Evolutionary conservation across 495 filamentous ascomycete genomes (phyloP).

Genomic region (Lineolata rhizophorae): DNA sequence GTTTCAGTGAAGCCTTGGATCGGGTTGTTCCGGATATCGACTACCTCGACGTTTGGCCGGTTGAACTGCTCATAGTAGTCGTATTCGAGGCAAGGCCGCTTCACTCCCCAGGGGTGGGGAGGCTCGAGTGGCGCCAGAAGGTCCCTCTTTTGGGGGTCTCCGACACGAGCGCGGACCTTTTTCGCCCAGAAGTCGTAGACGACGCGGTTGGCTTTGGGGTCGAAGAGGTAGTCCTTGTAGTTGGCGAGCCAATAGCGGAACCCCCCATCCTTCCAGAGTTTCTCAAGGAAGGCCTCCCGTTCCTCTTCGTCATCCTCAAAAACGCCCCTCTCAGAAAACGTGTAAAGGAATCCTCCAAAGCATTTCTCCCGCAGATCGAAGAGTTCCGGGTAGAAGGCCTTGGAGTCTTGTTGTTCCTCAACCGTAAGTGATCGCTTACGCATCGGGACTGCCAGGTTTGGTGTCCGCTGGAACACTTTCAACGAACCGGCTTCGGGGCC

Average conservation of each 20-base stretch:
- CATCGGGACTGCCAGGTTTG: constrained; percentile 18
- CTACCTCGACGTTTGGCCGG: constrained; percentile 27
- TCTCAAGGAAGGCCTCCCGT: constrained; percentile 23
- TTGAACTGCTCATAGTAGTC: constrained; percentile 39
- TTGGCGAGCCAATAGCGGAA: constrained; percentile 26
- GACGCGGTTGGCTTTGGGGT: constrained; percentile 22
- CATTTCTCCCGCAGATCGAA: constrained; percentile 15
- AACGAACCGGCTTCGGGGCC: constrained; percentile 18
- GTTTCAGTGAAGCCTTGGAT: constrained; percentile 24
- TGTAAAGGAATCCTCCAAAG: constrained; percentile 24
- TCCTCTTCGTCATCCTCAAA: constrained; percentile 26
- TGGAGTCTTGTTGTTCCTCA: constrained; percentile 10
- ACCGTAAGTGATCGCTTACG: constrained; percentile 5
- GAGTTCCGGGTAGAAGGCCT: constrained; percentile 5
- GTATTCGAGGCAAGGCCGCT: constrained; percentile 30
- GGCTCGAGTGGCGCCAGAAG: constrained; percentile 29
- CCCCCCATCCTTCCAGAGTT: constrained; percentile 26
- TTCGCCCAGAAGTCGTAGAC: constrained; percentile 35
- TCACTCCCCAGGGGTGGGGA: constrained; percentile 31
- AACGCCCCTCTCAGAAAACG: constrained; percentile 17
- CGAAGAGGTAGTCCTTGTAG: constrained; percentile 27
- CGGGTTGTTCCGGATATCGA: constrained; percentile 26
- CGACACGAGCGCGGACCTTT: constrained; percentile 27
- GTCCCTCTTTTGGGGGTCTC: constrained; percentile 25
- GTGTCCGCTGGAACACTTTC: constrained; percentile 30